A percentile compares a stretch with the other conserved stretches of the same genome.
phyloP scores from a whole-genome alignment of 1,284 basidiomycete species.

The Malassezia furfur region DNA sequence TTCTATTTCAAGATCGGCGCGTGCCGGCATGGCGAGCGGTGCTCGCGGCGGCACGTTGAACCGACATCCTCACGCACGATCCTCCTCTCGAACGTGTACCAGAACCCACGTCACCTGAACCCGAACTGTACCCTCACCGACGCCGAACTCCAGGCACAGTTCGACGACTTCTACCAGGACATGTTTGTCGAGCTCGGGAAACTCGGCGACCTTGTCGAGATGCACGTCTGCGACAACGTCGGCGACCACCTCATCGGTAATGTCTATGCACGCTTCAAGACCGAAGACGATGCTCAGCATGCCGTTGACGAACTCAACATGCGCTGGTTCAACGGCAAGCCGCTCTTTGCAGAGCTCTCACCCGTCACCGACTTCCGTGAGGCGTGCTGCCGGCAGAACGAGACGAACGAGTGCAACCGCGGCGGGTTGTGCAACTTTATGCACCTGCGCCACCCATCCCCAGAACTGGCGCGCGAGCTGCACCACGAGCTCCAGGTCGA shows the following conservation, averaged over 20 bases:
- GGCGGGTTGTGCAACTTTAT: conserved; percentile 89
- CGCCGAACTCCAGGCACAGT: conserved; percentile 82
- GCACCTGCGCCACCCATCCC: conserved; percentile 58
- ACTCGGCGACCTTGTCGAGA: conserved; percentile 86
- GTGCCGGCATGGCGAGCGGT: conserved; percentile 88
- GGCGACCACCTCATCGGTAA: conserved; percentile 98
- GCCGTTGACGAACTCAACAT: conserved; percentile 89
- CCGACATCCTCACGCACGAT: conserved; percentile 96
- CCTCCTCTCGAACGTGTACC: conserved; percentile 94
- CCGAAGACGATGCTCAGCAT: conserved; percentile 90
- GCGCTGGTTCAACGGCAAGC: conserved; percentile 93
- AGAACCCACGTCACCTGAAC: conserved; percentile 81
- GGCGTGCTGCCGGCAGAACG: conserved; percentile 82
- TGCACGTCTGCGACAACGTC: conserved; percentile 96
- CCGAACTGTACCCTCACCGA: conserved; percentile 66
- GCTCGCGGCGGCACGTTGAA: conserved; percentile 92
- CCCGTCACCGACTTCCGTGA: conserved; percentile 98
- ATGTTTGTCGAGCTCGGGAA: conserved; percentile 67
- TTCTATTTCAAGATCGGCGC: conserved; percentile 97
- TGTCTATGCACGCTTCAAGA: conserved; percentile 94
- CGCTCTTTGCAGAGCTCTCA: conserved; percentile 93
- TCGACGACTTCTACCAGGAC: conserved; percentile 94
- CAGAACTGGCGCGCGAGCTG: conserved; percentile 27
- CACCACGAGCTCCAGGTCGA: conserved; percentile 41
- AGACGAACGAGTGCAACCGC: conserved; percentile 58